Conservation (phyloP, 164 flowering plant genomes). For the Piper betle region DNA sequence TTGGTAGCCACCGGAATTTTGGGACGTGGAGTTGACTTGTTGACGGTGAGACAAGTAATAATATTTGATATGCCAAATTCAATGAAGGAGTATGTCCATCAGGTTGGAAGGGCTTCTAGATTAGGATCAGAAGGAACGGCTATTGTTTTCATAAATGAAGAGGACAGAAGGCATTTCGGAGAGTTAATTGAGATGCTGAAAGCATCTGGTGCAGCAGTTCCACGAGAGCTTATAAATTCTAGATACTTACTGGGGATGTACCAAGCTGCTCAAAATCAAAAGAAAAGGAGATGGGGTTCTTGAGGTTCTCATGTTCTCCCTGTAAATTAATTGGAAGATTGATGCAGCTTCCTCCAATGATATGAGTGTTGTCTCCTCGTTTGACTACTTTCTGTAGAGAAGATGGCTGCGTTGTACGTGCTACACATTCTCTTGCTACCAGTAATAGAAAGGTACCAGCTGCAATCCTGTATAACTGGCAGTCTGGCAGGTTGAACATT, state of each 20-base stretch:
- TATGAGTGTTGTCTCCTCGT: background rate
- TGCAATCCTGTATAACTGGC: too few relatives aligned
- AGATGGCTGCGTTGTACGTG: too few relatives aligned
- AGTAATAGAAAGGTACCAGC: too few relatives aligned
- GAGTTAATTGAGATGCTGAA: slow-evolving; percentile 50
- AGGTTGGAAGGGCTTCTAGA: slow-evolving; percentile 84
- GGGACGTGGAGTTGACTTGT: slow-evolving; percentile 79
- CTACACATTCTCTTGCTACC: too few relatives aligned
- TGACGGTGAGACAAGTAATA: slow-evolving; percentile 72
- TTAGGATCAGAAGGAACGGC: slow-evolving; percentile 75
- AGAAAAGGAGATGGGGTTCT: slow-evolving; percentile 37
- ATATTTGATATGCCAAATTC: slow-evolving; percentile 92
- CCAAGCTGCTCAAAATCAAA: slow-evolving; percentile 17
- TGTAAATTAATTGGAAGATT: too few relatives aligned
- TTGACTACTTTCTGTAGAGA: too few relatives aligned
- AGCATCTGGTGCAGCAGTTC: slow-evolving; percentile 61
- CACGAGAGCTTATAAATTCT: slow-evolving; percentile 70
- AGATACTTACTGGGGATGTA: slow-evolving; percentile 23
- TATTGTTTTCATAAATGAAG: slow-evolving; percentile 66
- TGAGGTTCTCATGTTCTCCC: background rate
- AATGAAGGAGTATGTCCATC: slow-evolving; percentile 80
- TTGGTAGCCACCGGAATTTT: slow-evolving; percentile 81
- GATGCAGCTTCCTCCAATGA: background rate
- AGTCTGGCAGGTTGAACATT: too few relatives aligned
- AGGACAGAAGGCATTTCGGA: slow-evolving; percentile 47